Evolutionary conservation across 169 alveolate genomes (phyloP), one percentile per base, ranked within the genome.

Genomic region (Cryptosporidium baileyi): DNA sequence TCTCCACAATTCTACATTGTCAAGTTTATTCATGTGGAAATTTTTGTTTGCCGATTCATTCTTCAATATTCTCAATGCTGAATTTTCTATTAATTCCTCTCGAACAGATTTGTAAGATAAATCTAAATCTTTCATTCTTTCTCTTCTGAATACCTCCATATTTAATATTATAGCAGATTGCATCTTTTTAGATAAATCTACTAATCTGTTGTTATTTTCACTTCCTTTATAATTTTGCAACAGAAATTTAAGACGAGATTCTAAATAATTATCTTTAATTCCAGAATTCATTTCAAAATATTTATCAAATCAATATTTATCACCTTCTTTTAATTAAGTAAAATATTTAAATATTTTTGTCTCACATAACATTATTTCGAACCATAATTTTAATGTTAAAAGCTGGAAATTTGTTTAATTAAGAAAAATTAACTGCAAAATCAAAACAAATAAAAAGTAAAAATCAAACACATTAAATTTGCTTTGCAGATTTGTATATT

Each of bases 101-200:
- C 34, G 24, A 3, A 30, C 43, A 8, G 8, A 17, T 7, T 65
- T 65, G 9, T 0, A 30, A 3, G 32, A 26, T 30, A 32, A 36
- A n/a, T 65, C 63, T 49, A 65, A 65, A 6, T 65, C 63, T 11
- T 65, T 65, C 17, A 22, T 45, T 51, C 81, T 65, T 30, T 65
- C 81, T 32, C 17, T 45, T 47, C 63, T 47, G 28, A 65, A 65
- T 45, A 65, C 9, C 13, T 26, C 61, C 81, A 65, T 65, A 51
- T 65, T 65, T 3, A 5, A 65, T 30, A 47, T 13, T 26, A 65
- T 65, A 13, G 81, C 81, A 19, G 81, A 65, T 3, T 65, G 81
- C 22, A 65, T 34, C 47, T 49, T 45, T 47, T 11, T 28, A 44
- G 38, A 24, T 41, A 65, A 65, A 28, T 30, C 24, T 13, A 44